phyloP scores from a whole-genome alignment of 2,329 filamentous ascomycete species.

The Daldinia eschscholtzii region DNA sequence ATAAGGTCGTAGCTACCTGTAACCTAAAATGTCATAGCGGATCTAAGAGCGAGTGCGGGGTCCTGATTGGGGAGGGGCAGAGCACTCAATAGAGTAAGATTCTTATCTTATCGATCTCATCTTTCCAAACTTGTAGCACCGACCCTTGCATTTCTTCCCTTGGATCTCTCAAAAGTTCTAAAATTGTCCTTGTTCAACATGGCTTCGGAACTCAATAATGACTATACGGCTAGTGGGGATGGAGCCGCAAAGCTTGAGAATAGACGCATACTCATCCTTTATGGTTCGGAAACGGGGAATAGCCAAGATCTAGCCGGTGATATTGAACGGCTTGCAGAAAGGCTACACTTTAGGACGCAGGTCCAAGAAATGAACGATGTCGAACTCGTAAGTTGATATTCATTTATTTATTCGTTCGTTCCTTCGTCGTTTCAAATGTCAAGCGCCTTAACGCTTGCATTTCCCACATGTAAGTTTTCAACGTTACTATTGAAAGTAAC shows the following conservation, averaged over 20 bases:
- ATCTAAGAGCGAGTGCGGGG: slow-evolving; percentile 5
- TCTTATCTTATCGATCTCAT: slow-evolving; percentile 44
- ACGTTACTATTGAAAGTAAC: not conserved
- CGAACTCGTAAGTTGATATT: slow-evolving; percentile 71
- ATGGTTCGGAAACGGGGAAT: slow-evolving; percentile 95
- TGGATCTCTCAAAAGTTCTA: not conserved
- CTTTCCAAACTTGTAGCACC: slow-evolving; percentile 14
- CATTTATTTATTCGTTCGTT: slow-evolving; percentile 15
- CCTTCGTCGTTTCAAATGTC: slow-evolving; percentile 7
- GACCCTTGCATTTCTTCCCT: slow-evolving; percentile 25
- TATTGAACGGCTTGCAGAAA: slow-evolving; percentile 78
- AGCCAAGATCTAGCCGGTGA: slow-evolving; percentile 92
- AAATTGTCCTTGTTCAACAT: slow-evolving; percentile 33
- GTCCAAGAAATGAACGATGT: slow-evolving; percentile 83
- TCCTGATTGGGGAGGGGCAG: slow-evolving; percentile 9
- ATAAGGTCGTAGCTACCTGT: not conserved
- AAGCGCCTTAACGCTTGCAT: not conserved
- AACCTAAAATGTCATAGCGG: slow-evolving; percentile 1
- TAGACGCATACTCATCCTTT: slow-evolving; percentile 77
- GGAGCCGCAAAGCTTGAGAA: slow-evolving; percentile 46
- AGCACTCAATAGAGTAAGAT: slow-evolving; percentile 15
- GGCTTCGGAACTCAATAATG: slow-evolving; percentile 39
- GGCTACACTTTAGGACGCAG: slow-evolving; percentile 81
- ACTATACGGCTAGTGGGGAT: slow-evolving; percentile 36
- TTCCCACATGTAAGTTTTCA: slow-evolving; percentile 1